These are phyloP conservation scores for Trypanosoma platydactyli DNA, from an alignment of 208 protist genomes.

Conservation along the genomic window DNA sequence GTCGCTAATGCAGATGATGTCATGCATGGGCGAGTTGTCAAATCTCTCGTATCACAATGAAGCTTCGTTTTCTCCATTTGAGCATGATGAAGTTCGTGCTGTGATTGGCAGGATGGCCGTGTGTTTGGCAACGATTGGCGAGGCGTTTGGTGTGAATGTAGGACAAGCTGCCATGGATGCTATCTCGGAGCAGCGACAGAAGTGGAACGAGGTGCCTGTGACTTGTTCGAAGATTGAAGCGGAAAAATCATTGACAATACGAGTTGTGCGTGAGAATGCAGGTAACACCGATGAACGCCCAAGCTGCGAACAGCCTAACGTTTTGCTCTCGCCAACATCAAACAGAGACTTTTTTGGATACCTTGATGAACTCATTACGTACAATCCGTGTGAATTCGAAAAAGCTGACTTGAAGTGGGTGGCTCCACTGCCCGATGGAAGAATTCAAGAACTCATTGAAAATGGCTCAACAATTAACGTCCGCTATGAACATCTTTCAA, in stretches of 20 bases:
- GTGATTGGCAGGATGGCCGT: slow-evolving; percentile 64
- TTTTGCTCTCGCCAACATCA: slow-evolving; percentile 35
- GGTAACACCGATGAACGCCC: neutral
- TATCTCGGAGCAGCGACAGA: slow-evolving; percentile 33
- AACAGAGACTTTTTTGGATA: slow-evolving; percentile 60
- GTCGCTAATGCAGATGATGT: slow-evolving; percentile 76
- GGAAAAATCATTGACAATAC: slow-evolving; percentile 3
- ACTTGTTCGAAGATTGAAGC: neutral
- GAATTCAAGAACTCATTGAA: slow-evolving; percentile 64
- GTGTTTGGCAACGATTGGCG: slow-evolving; percentile 55
- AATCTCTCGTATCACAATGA: slow-evolving; percentile 47
- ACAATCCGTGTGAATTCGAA: slow-evolving; percentile 42
- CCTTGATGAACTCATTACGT: slow-evolving; percentile 48
- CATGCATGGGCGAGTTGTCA: slow-evolving; percentile 67
- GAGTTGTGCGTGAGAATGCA: neutral
- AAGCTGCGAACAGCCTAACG: slow-evolving; percentile 2
- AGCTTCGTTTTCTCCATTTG: slow-evolving; percentile 65
- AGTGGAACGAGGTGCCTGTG: slow-evolving; percentile 25
- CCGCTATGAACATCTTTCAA: slow-evolving; percentile 50
- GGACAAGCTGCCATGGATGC: slow-evolving; percentile 46
- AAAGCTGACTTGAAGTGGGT: slow-evolving; percentile 66
- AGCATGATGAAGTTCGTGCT: slow-evolving; percentile 53
- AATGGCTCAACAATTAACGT: slow-evolving; percentile 50
- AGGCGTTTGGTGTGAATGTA: slow-evolving; percentile 58
- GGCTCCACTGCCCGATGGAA: slow-evolving; percentile 45